Evolutionary conservation across 192 early-diverging fungal genomes (phyloP), one percentile per base, ranked within the genome.

Genomic region (Globomyces pollinis-pini): DNA sequence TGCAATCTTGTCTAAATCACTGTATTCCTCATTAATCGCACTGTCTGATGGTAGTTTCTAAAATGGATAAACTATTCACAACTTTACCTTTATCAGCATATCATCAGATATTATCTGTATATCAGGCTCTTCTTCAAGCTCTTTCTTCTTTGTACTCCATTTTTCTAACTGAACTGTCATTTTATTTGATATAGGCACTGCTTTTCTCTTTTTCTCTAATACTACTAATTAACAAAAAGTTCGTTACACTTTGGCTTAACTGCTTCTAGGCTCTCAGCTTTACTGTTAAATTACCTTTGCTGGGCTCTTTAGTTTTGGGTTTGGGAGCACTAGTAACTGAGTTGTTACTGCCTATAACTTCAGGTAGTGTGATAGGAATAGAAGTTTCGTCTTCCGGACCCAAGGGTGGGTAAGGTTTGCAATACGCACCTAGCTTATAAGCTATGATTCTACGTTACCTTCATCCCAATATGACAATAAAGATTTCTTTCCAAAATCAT

Each of bases 401-500:
- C n/a, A n/a, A n/a, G n/a, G n/a, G n/a, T 7, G 50, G 50, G 16
- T 36, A 52, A 15, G 30, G 30, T 7, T 16, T 16, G 21, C 50
- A 52, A 26, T 13, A 52, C 11, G 50, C 50, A 24, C 31, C 30
- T 24, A 24, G 23, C 5, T 24, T 36, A 6, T 30, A 34, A 20
- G 16, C 13, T 36, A n/a, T 12, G 8, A 39, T 15, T 20, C n/a
- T n/a, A n/a, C 38, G 38, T 18, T 24, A 16, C 13, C 30, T 16
- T 36, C n/a, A 36, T 52, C 30, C 50, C 50, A 52, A 36, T 52
- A 52, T 16, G 50, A 34, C 6, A 32, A 36, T 7, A n/a, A 52
- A 32, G 26, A 16, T 16, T 52, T 26, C 12, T 32, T 34, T 24
- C 50, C 50, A 52, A 39, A 20, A 20, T 34, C 26, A 24, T 52